Evolutionary conservation across 371 early-diverging fungal species (phyloP), one percentile per base, ranked within the genome.

Genomic region (Phascolomyces articulosus): DNA sequence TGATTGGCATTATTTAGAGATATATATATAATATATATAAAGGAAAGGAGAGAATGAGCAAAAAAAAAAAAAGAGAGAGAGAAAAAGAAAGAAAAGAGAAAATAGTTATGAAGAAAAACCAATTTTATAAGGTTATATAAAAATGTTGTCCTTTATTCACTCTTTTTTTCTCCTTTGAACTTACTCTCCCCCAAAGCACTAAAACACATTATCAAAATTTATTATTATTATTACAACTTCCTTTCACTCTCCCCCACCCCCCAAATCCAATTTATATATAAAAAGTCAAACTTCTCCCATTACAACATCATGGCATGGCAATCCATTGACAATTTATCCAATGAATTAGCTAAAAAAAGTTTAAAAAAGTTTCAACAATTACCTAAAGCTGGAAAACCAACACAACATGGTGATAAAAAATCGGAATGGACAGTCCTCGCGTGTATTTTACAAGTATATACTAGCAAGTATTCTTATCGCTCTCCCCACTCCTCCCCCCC

Each of bases 381-480:
- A 23, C 85, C 89, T 7, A 91, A 90, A 64, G 78, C 85, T 34
- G 94, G 93, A 11, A 93, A 93, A 65, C 93, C 94, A 3, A 40
- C 70, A 28, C 13, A 69, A 27, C 85, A 70, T 55, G 70, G 48
- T 29, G 65, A 62, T 44, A 10, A 51, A 20, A 85, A 87, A 62
- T 83, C 80, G 18, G 94, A 94, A 65, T 95, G 94, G 95, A 93
- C 95, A 0, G 90, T 94, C 1, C 80, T 95, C 16, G 93, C 94
- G 0, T 93, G 91, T 2, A 88, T 95, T 57, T 88, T 91, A 9
- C 48, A 69, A 63, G 71, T 75, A 49, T 66, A 70, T 51, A 41
- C 54, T 28, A 48, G 73, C 69, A 66, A 60, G 27, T 44, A 28
- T 49, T 51, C 11, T 34, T 34, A 34, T 34, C 34, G 11, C 9